Conservation (phyloP, 176 grass and related monocot species). For the Typha latifolia region DNA sequence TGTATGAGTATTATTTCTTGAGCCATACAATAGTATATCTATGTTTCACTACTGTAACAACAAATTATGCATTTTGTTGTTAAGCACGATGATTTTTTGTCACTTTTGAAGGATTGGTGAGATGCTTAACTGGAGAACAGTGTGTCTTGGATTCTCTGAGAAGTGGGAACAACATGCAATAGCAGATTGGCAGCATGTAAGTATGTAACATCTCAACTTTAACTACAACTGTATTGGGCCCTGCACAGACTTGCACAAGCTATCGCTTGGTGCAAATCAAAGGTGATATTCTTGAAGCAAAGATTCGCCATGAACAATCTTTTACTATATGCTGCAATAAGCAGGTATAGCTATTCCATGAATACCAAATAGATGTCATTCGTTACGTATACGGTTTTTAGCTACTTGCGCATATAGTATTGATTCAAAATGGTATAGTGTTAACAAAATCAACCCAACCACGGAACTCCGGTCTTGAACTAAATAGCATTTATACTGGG, state of each 20-base stretch:
- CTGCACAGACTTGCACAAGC: neutral
- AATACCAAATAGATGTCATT: no score
- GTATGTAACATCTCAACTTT: neutral
- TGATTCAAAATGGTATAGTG: no score
- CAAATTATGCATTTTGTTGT: neutral
- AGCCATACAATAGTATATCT: neutral
- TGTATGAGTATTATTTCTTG: no score
- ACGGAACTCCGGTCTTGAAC: no score
- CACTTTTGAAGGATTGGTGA: slow-evolving; percentile 46
- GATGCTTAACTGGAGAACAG: slow-evolving; percentile 63
- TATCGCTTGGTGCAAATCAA: neutral
- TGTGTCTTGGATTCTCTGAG: slow-evolving; percentile 41
- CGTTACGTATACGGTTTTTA: no score
- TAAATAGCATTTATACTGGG: no score
- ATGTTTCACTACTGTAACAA: neutral
- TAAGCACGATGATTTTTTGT: neutral
- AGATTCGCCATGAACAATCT: neutral
- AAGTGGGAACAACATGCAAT: slow-evolving; percentile 15
- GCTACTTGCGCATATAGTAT: no score
- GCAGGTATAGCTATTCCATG: no score
- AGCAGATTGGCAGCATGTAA: slow-evolving; percentile 15
- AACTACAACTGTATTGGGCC: neutral
- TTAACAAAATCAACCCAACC: no score
- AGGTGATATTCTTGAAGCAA: neutral
- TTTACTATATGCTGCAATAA: neutral